A percentile compares a stretch with the other conserved stretches of the same genome.
Conservation (phyloP, 1,284 basidiomycete species). For the Melampsora larici-populina region DNA sequence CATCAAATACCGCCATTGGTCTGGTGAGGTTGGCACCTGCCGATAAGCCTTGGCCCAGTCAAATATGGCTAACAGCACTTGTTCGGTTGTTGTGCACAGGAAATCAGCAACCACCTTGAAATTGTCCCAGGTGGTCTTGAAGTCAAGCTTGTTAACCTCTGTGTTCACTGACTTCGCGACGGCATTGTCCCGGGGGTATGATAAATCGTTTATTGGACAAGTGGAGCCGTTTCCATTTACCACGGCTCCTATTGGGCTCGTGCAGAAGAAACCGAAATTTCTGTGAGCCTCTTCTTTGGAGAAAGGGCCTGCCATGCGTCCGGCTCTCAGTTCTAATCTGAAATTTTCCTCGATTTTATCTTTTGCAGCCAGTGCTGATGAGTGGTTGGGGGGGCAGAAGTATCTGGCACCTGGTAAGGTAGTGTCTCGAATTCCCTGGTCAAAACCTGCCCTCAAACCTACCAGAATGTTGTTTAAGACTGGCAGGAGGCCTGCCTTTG, state of each 20-base stretch:
- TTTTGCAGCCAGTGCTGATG: too few species aligned
- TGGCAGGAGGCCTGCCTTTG: background rate
- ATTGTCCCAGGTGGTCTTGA: too few species aligned
- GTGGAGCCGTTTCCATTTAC: background rate
- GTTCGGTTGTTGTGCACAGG: background rate
- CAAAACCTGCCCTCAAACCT: background rate
- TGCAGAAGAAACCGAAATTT: background rate
- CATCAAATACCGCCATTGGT: conserved; percentile 9
- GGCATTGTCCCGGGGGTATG: background rate
- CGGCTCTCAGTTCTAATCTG: background rate
- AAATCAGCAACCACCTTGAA: background rate
- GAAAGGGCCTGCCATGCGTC: too few species aligned
- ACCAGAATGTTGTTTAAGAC: background rate
- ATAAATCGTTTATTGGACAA: conserved; percentile 6
- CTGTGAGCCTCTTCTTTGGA: too few species aligned
- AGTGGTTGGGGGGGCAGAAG: too few species aligned
- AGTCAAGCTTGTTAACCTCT: background rate
- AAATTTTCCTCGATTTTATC: too few species aligned
- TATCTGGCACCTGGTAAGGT: too few species aligned
- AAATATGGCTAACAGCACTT: background rate
- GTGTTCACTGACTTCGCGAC: background rate
- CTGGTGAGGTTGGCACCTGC: background rate
- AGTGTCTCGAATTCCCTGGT: conserved; percentile 2
- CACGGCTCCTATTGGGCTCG: too few species aligned
- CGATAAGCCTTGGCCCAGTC: conserved; percentile 21